Base-by-base conservation (phyloP, 352 stramenopile species). In the Phytopythium ostracodes region DNA sequence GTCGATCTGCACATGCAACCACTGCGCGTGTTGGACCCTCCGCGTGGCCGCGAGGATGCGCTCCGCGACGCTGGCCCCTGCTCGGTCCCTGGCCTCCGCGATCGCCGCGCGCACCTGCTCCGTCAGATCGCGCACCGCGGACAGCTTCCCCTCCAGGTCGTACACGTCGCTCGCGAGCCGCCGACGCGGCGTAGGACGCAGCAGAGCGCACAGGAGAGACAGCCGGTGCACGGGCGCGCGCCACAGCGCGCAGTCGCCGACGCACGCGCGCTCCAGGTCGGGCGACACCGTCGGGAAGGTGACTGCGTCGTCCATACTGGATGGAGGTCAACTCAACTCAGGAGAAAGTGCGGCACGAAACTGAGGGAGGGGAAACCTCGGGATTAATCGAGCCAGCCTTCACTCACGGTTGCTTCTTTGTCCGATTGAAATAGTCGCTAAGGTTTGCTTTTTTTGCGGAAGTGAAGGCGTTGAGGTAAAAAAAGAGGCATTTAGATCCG, bases 1-100 rank as follows among this genome's bases (percentile, higher is more conserved):
- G 55, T 75, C 68, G 18, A 72, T 54, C 54, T 72, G 68, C 31
- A 65, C 22, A 33, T 70, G 68, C 54, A 72, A 61, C 68, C 68
- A 72, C 35, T 67, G 68, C 3, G 63, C 58, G 20, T 72, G 56
- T 29, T 58, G 49, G 10, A 63, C 64, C 42, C 44, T 68, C 7
- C 54, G 58, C 3, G 59, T 58, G 0, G 54, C 61, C 38, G 59
- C 42, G 43, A 75, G 25, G 22, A 75, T 22, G 2, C 36, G 35
- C n/a, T 49, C 31, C 4, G 33, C 15, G 18, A 11, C 31, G 15
- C 10, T 49, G 18, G 11, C 12, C 3, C 53, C 5, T 36, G 17
- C 15, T 24, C n/a, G 1, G 15, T 6, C 50, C 0, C 20, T 9
- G 4, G 12, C 22, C 22, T 9, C 53, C 12, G 10, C 24, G n/a